Percentiles rank a stretch among this genome's conserved stretches.
phyloP scores from a whole-genome alignment of 768 basidiomycete genomes.

The Psilocybe cubensis region DNA sequence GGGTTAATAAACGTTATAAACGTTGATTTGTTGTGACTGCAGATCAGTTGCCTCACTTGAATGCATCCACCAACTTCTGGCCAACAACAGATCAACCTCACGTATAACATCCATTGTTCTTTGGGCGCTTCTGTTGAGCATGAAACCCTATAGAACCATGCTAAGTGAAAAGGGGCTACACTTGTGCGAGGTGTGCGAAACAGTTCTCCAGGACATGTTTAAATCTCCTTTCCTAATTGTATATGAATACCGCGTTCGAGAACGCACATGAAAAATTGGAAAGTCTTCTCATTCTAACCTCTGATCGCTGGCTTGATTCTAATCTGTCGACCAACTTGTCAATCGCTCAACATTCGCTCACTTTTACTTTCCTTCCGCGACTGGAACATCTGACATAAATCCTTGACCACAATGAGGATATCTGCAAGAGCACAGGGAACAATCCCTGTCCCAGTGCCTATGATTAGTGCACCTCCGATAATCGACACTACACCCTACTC shows the following conservation, averaged over 20 bases:
- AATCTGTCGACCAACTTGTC: no score
- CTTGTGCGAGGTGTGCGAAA: background rate
- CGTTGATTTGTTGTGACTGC: no score
- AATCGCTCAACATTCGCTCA: background rate
- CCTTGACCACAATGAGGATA: background rate
- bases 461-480: background rate
- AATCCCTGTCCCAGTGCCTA: slow-evolving; percentile 2
- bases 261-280: background rate
- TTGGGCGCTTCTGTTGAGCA: background rate
- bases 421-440: background rate
- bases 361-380: background rate
- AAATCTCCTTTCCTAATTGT: background rate
- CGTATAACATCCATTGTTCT: no score
- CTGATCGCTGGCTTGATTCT: background rate
- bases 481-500: slow-evolving; percentile 19
- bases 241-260: background rate
- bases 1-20: slow-evolving; percentile 13
- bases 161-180: background rate
- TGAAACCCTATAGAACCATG: no score
- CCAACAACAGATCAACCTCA: no score
- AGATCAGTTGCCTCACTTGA: no score
- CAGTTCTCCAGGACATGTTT: slow-evolving; percentile 1
- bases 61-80: slow-evolving; percentile 7
- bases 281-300: background rate
- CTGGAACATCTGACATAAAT: background rate